Evolutionary conservation across 306 rosid species (phyloP), one percentile per base, ranked within the genome.

Genomic region (Parietaria judaica): DNA sequence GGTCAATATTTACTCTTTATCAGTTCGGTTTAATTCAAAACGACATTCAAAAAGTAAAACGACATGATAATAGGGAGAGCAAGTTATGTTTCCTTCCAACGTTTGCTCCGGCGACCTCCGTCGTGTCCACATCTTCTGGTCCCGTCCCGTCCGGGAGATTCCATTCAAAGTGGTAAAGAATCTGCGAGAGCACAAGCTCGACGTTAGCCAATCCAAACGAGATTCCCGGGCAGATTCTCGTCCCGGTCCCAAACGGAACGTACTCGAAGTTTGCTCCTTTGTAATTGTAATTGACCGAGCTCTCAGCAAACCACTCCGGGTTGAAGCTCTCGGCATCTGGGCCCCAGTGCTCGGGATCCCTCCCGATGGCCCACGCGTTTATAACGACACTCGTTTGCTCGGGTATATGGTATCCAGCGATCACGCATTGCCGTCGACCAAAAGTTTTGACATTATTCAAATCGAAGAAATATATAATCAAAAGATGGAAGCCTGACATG

Each of bases 121-220:
- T 50, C 54, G 14, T 50, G 14, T 50, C 54, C 16, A 50, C 16
- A 14, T 50, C 14, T 17, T 50, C 54, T 2, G 60, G 17, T 8
- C 6, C 9, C 36, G 15, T 41, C 45, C 45, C 45, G 9, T 5
- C 45, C 45, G 37, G 51, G 10, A 58, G 46, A 37, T 58, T 8
- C 63, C 63, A 15, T 10, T 39, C 16, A 36, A 58, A 58, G 36
- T 58, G 8, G 44, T 7, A 58, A 5, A 58, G 63, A 37, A 58
- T 49, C 7, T 58, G 43, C 2, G 50, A 43, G 41, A 58, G 63
- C 38, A 17, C 13, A 39, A 39, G 47, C 50, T 58, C 63, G 15
- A 14, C n/a, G 17, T 58, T 58, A 3, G 36, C 63, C 36, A 41
- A 3, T 14, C 63, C 54, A 50, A 50, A 50, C 13, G 54, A 50